Evolutionary conservation across 129 eudicot species (phyloP).

Genomic region (Saussurea involucrata): DNA sequence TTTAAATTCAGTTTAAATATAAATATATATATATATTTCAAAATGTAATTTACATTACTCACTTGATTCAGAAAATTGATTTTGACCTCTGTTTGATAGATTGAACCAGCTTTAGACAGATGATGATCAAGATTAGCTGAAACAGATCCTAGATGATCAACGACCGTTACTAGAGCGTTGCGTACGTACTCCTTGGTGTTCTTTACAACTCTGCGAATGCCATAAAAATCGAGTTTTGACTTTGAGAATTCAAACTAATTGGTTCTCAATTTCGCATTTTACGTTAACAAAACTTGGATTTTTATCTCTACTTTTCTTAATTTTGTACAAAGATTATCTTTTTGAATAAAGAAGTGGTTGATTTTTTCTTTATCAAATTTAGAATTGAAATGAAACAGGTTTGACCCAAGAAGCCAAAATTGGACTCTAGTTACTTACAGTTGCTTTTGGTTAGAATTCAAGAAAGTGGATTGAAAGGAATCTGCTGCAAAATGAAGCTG

Average conservation of each 20-base stretch:
- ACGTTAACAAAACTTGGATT: background rate
- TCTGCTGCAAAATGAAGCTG: constrained; percentile 83
- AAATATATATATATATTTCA: background rate
- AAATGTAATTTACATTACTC: background rate
- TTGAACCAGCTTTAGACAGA: constrained; percentile 26
- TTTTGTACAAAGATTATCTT: background rate
- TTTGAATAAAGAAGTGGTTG: background rate
- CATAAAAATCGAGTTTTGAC: background rate
- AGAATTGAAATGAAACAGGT: background rate
- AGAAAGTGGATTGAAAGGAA: constrained; percentile 56
- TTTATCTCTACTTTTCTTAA: background rate
- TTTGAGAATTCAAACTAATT: background rate
- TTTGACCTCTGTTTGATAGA: constrained; percentile 46
- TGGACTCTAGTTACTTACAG: constrained; percentile 34
- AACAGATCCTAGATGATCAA: constrained; percentile 76
- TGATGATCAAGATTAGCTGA: constrained; percentile 54
- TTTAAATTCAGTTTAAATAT: background rate
- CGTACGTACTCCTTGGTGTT: constrained; percentile 68
- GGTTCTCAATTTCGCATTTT: background rate
- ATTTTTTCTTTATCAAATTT: too few relatives aligned
- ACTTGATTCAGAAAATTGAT: constrained; percentile 61
- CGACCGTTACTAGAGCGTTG: constrained; percentile 59
- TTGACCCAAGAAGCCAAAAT: constrained; percentile 1
- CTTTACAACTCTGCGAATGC: constrained; percentile 48
- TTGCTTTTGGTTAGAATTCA: constrained; percentile 46